Percentiles rank a stretch among this genome's conserved stretches.
Evolutionary conservation across 192 early-diverging fungal species (phyloP).

Genomic region (Coemansia sp.): DNA sequence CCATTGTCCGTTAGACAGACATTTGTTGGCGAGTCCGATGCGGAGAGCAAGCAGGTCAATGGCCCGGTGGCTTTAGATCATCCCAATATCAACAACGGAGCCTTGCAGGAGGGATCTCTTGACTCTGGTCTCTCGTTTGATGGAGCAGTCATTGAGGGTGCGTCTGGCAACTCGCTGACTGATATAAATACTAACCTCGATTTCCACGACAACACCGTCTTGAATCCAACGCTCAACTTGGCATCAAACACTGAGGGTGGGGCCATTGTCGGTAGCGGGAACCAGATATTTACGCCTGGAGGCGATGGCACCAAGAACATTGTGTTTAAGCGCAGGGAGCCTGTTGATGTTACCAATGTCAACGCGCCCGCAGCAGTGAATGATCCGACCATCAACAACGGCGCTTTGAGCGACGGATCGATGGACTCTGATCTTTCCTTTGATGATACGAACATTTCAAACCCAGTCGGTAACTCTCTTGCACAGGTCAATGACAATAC

Average conservation of each 20-base stretch:
- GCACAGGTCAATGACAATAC: constrained; percentile 53
- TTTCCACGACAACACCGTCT: constrained; percentile 48
- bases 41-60: constrained; percentile 33
- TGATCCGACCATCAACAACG: constrained; percentile 45
- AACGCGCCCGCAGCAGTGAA: constrained; percentile 45
- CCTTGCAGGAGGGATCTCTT: constrained; percentile 27
- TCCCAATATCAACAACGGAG: constrained; percentile 44
- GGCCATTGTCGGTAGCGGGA: constrained; percentile 47
- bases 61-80: constrained; percentile 42
- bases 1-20: constrained; percentile 34
- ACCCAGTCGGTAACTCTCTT: constrained; percentile 51
- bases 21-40: constrained; percentile 33
- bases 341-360: constrained; percentile 36
- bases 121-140: constrained; percentile 40
- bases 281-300: constrained; percentile 23
- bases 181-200: constrained; percentile 34
- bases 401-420: constrained; percentile 32
- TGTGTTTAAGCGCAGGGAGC: constrained; percentile 33
- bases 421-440: constrained; percentile 36
- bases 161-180: constrained; percentile 30
- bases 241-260: constrained; percentile 26
- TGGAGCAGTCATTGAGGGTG: constrained; percentile 30
- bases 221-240: constrained; percentile 44
- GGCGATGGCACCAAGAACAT: constrained; percentile 2
- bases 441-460: constrained; percentile 30